Evolutionary conservation across 1,139 yeast genomes (phyloP), one percentile per base, ranked within the genome.

Genomic region (Kazachstania sp.): DNA sequence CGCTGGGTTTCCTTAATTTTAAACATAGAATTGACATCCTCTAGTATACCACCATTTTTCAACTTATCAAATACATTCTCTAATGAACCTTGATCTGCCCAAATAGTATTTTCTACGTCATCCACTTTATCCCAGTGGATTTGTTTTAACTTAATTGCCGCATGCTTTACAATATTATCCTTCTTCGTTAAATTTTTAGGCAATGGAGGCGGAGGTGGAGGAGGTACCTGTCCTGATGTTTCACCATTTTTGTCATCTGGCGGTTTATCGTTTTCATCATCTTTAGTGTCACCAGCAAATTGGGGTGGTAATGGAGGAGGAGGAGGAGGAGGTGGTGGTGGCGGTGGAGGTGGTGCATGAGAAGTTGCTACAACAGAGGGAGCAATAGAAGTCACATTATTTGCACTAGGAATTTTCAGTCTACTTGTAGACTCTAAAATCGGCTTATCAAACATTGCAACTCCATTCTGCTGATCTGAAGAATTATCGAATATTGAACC

Each of bases 101-200:
- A 92, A 46, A 92, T 78, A 0, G 97, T 90, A 40, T 81, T 75
- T 40, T 81, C 77, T 41, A 86, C 80, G 43, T 73, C 72, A 30
- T 80, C 83, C 40, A 92, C 72, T 60, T 79, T 85, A 55, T 90
- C 95, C 97, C 97, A 92, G 63, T 92, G 98, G 74, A 92, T 82
- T 61, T 90, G 97, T 64, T 90, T 92, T 57, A 92, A 72, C 54
- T 81, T 46, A 1, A 43, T 7, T 13, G 9, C n/a, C 1, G 37
- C n/a, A 26, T 20, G 40, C 6, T 18, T 35, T 23, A 31, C 35
- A 23, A 9, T 6, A 12, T 7, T 36, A 12, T 13, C n/a, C 6
- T n/a, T 34, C n/a, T 31, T 19, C 13, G 12, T 31, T 1, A 31
- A 31, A 34, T 18, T 20, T 6, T 45, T 47, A 12, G 51, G 51